Evolutionary conservation across 2,329 filamentous ascomycete genomes (phyloP).

Genomic region (Alternaria sp.): DNA sequence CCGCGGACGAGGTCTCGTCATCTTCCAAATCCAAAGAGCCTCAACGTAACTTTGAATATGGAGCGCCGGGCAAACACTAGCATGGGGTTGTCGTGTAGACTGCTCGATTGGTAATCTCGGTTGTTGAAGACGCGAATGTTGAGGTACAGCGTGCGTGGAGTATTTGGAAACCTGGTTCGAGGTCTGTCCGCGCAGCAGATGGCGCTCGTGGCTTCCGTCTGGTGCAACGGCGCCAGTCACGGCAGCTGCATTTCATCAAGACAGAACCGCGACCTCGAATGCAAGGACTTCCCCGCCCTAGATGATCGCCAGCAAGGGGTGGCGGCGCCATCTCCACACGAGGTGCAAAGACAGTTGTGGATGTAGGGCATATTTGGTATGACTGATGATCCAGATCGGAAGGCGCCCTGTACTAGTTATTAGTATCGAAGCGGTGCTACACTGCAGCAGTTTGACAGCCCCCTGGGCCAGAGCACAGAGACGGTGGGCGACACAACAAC

Average conservation of each 20-base stretch:
- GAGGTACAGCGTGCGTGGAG: slow-evolving; percentile 17
- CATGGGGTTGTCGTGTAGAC: neutral
- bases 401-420: slow-evolving; percentile 2
- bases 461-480: slow-evolving; percentile 28
- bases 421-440: slow-evolving; percentile 23
- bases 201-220: slow-evolving; percentile 37
- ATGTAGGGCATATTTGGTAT: slow-evolving; percentile 10
- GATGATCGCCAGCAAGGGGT: slow-evolving; percentile 11
- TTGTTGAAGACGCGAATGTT: neutral
- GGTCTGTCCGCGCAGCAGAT: slow-evolving; percentile 34
- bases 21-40: neutral
- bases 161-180: slow-evolving; percentile 27
- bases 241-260: slow-evolving; percentile 11
- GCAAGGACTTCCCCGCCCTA: slow-evolving; percentile 14
- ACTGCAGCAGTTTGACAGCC: slow-evolving; percentile 43
- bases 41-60: neutral
- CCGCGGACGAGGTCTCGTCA: neutral
- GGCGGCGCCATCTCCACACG: slow-evolving; percentile 4
- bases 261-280: slow-evolving; percentile 9
- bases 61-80: neutral
- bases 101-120: neutral
- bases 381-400: slow-evolving; percentile 16
- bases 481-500: slow-evolving; percentile 26
- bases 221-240: slow-evolving; percentile 36
- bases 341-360: slow-evolving; percentile 5